These are phyloP conservation scores for Clavaria fumosa DNA, from an alignment of 768 basidiomycete genomes.

Conservation along the genomic window DNA sequence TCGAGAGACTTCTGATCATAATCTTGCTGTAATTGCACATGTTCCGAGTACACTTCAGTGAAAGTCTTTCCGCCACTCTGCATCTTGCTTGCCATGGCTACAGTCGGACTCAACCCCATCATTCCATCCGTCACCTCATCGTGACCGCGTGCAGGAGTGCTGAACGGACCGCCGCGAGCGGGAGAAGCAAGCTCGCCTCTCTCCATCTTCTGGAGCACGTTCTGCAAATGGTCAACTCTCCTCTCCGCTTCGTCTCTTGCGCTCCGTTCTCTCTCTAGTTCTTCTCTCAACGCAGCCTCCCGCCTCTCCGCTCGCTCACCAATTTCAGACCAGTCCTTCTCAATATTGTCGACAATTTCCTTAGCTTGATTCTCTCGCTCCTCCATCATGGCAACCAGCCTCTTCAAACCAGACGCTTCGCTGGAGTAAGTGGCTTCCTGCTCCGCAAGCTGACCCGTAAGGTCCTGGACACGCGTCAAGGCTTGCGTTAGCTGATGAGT, in stretches of 20 bases:
- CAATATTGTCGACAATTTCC: conserved; percentile 66
- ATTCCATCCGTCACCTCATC: conserved; percentile 37
- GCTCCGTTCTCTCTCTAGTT: conserved; percentile 55
- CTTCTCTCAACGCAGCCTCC: conserved; percentile 50
- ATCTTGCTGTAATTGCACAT: conserved; percentile 74
- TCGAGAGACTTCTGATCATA: conserved; percentile 65
- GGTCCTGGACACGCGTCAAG: conserved; percentile 54
- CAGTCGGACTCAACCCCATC: conserved; percentile 72
- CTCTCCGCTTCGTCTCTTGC: conserved; percentile 59
- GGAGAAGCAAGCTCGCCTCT: conserved; percentile 55
- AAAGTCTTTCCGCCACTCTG: conserved; percentile 81
- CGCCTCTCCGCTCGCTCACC: conserved; percentile 53
- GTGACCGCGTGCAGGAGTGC: conserved; percentile 31
- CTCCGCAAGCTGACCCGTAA: conserved; percentile 67
- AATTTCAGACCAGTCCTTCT: conserved; percentile 66
- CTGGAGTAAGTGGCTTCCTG: conserved; percentile 71
- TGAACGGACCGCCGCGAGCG: conserved; percentile 24
- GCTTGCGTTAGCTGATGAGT: conserved; percentile 66
- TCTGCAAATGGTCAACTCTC: conserved; percentile 54
- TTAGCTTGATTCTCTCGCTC: conserved; percentile 77
- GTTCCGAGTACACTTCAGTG: conserved; percentile 88
- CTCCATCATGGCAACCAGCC: conserved; percentile 75
- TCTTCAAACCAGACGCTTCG: conserved; percentile 58
- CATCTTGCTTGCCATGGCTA: conserved; percentile 67
- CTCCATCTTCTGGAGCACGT: conserved; percentile 55